These are phyloP conservation scores for Nymphaea colorata DNA, from an alignment of 164 flowering plant genomes.

Conservation along the genomic window DNA sequence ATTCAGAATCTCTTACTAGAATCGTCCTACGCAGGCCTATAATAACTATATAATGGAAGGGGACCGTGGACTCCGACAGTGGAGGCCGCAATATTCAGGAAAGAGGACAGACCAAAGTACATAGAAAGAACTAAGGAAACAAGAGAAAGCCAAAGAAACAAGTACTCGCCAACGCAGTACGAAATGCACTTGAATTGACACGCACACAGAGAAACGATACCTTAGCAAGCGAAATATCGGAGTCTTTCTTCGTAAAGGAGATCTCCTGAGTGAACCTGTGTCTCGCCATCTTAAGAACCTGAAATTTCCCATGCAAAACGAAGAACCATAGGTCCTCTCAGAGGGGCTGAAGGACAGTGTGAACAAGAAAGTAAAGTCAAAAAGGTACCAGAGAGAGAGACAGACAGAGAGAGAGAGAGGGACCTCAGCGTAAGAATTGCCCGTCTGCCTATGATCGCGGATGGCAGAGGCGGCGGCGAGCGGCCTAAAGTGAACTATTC, in stretches of 20 bases:
- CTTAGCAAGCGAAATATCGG: conserved; percentile 57
- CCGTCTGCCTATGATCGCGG: not conserved
- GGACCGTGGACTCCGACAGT: too few species aligned
- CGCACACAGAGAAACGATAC: conserved; percentile 4
- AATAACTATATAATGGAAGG: too few species aligned
- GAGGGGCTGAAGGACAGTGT: not conserved
- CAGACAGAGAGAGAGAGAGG: not conserved
- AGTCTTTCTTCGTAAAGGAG: conserved; percentile 48
- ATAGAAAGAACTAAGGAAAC: too few species aligned
- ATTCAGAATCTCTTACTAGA: too few species aligned
- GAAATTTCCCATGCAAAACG: not conserved
- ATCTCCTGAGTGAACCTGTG: conserved; percentile 47
- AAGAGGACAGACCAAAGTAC: too few species aligned
- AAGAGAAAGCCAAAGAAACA: too few species aligned
- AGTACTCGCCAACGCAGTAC: too few species aligned
- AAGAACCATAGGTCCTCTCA: not conserved
- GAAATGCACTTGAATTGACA: too few species aligned
- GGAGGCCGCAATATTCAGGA: too few species aligned
- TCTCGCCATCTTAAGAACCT: conserved; percentile 33
- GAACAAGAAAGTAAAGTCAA: not conserved
- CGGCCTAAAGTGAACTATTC: not conserved
- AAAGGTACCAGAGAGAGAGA: not conserved
- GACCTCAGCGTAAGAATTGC: not conserved
- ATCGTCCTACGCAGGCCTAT: too few species aligned
- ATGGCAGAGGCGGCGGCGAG: not conserved